phyloP scores from a whole-genome alignment of 2,329 filamentous ascomycete genomes.

The Talaromyces atroroseus region DNA sequence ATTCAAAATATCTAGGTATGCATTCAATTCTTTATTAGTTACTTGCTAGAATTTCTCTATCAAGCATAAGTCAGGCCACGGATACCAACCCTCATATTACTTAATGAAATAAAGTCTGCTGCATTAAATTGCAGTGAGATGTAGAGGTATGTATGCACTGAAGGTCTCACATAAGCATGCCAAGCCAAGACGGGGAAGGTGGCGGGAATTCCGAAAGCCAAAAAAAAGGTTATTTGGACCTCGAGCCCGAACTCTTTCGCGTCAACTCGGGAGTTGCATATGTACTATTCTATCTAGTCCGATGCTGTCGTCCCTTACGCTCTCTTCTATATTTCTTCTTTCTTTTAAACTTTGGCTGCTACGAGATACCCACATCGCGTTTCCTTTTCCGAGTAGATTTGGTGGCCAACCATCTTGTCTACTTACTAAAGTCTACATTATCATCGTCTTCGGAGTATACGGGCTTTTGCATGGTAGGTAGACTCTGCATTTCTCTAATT shows the following conservation, averaged over 20 bases:
- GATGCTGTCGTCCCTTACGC: background rate
- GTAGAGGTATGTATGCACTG: too few relatives aligned
- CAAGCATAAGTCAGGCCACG: too few relatives aligned
- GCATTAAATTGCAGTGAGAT: too few relatives aligned
- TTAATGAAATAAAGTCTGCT: too few relatives aligned
- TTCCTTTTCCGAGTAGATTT: background rate
- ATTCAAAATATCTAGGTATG: too few relatives aligned
- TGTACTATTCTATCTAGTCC: background rate
- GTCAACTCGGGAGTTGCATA: too few relatives aligned
- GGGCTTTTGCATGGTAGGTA: background rate
- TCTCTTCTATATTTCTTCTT: background rate
- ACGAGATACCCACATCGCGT: background rate
- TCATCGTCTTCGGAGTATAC: background rate
- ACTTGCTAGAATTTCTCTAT: too few relatives aligned
- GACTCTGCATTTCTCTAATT: background rate
- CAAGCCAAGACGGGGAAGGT: slow-evolving; percentile 4
- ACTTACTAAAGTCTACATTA: background rate
- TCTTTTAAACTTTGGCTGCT: background rate
- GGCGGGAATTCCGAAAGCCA: slow-evolving; percentile 1
- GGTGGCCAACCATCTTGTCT: background rate
- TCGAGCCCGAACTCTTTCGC: background rate
- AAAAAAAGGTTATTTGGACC: slow-evolving; percentile 8
- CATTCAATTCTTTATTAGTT: too few relatives aligned
- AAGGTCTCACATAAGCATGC: slow-evolving; percentile 5
- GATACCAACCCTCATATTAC: too few relatives aligned